A percentile compares a stretch with the other conserved stretches of the same genome.
Evolutionary conservation across 352 stramenopile species (phyloP).

Genomic region (Detonula confervacea): DNA sequence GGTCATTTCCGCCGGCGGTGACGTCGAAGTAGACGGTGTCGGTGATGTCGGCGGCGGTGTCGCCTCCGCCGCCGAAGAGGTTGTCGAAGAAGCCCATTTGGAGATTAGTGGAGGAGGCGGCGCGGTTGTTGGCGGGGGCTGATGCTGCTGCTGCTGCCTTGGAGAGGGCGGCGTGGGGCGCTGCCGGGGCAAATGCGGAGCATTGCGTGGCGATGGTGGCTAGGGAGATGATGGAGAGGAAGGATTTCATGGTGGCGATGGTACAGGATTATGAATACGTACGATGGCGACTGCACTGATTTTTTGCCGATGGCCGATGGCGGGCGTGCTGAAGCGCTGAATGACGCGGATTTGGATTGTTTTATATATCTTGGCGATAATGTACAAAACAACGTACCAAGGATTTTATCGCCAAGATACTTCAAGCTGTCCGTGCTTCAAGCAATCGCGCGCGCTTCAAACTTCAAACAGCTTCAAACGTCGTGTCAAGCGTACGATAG

Average conservation of each 20-base stretch:
- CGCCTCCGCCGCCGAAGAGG: constrained; percentile 30
- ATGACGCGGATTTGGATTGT: too few species aligned
- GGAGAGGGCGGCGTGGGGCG: not conserved
- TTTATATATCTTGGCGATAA: too few species aligned
- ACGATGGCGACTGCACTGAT: too few species aligned
- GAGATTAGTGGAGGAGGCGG: constrained; percentile 4
- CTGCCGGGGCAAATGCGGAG: constrained; percentile 12
- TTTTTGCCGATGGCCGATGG: not conserved
- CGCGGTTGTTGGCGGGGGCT: too few species aligned
- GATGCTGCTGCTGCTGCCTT: not conserved
- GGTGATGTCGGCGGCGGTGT: constrained; percentile 39
- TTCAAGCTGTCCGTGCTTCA: too few species aligned
- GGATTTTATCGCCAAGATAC: too few species aligned
- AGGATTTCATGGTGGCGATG: constrained; percentile 7
- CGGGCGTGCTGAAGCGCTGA: too few species aligned
- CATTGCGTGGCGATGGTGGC: not conserved
- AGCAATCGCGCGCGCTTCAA: too few species aligned
- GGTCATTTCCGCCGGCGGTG: constrained; percentile 89
- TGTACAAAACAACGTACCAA: too few species aligned
- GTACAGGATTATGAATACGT: not conserved
- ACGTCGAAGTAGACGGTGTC: constrained; percentile 96
- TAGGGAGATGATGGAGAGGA: constrained; percentile 2
- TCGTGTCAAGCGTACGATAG: too few species aligned
- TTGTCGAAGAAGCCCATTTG: constrained; percentile 46
- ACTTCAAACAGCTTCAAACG: too few species aligned